phyloP scores from a whole-genome alignment of 2,329 filamentous ascomycete species.

The Calonectria pseudoreteaudii region DNA sequence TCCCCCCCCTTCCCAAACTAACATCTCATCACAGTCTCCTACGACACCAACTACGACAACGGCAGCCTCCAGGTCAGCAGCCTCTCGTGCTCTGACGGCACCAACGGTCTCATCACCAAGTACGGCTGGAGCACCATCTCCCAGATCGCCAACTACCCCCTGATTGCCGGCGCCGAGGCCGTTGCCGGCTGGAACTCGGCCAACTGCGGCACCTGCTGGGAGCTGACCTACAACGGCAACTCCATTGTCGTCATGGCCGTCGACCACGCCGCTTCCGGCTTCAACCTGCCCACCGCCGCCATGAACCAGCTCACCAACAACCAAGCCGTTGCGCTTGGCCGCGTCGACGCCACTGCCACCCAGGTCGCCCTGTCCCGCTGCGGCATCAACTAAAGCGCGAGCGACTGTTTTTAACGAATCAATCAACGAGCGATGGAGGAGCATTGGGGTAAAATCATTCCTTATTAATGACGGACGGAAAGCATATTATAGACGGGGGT shows the following conservation, averaged over 20 bases:
- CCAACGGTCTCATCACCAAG: slow-evolving; percentile 73
- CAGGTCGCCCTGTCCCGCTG: not conserved
- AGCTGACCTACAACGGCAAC: slow-evolving; percentile 62
- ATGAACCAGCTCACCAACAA: slow-evolving; percentile 67
- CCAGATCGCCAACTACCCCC: slow-evolving; percentile 62
- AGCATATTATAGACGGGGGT: not conserved
- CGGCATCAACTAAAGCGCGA: not conserved
- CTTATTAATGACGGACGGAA: not conserved
- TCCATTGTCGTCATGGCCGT: slow-evolving; percentile 68
- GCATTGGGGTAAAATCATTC: not conserved
- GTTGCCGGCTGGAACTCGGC: slow-evolving; percentile 67
- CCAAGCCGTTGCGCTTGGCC: slow-evolving; percentile 62
- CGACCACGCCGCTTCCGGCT: slow-evolving; percentile 60
- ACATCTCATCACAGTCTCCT: slow-evolving; percentile 68
- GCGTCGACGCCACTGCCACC: slow-evolving; percentile 57
- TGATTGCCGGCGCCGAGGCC: slow-evolving; percentile 65
- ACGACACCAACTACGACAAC: slow-evolving; percentile 78
- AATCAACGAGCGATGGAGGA: not conserved
- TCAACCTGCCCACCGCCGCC: slow-evolving; percentile 67
- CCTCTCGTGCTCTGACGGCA: slow-evolving; percentile 76
- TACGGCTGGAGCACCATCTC: slow-evolving; percentile 69
- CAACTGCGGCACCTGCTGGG: slow-evolving; percentile 70
- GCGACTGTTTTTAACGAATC: not conserved
- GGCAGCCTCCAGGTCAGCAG: slow-evolving; percentile 61
- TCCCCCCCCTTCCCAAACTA: slow-evolving; percentile 26